phyloP scores from a whole-genome alignment of 305 asterid species.

The Solanum hybrid region DNA sequence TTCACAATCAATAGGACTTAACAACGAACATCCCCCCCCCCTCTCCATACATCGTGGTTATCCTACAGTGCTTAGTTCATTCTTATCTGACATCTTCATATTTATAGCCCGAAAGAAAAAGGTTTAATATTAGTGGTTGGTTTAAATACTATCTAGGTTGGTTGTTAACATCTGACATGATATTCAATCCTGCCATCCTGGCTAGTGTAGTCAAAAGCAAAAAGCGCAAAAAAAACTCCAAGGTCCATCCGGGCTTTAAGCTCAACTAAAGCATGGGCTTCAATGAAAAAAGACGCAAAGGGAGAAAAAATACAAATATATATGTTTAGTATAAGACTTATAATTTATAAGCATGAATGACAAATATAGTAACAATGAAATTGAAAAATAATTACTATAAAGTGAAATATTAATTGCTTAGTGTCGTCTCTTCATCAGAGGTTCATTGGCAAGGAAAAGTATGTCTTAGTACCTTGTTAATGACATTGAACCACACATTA shows the following conservation, averaged over 20 bases:
- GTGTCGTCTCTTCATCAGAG: background rate
- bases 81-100: background rate
- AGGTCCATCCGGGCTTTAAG: background rate
- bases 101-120: background rate
- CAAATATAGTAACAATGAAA: background rate
- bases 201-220: background rate
- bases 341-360: background rate
- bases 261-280: background rate
- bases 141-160: background rate
- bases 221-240: background rate
- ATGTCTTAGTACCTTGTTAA: background rate
- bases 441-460: background rate
- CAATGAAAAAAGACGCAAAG: background rate
- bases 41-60: background rate
- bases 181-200: background rate
- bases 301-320: background rate
- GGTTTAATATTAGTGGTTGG: background rate
- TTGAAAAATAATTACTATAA: background rate
- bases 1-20: background rate
- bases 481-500: background rate
- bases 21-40: background rate
- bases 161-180: background rate
- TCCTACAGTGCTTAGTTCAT: background rate
- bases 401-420: background rate
- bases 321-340: background rate